phyloP scores from a whole-genome alignment of 257 asterid genomes.

The Primulina tabacum region DNA sequence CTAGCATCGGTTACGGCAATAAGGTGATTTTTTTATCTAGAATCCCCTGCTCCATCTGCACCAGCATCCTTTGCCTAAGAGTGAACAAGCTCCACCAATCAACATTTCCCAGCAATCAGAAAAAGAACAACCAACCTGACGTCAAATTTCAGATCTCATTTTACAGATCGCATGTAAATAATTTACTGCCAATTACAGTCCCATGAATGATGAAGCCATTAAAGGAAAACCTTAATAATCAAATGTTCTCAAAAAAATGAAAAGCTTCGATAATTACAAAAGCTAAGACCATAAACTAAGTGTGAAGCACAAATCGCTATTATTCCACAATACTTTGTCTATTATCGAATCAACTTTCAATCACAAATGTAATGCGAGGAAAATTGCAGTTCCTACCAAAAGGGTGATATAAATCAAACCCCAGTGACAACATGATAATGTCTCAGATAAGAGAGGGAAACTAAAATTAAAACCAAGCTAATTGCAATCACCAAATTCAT shows the following conservation, averaged over 20 bases:
- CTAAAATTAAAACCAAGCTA: not conserved
- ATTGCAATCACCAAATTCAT: slow-evolving; percentile 17
- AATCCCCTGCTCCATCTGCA: slow-evolving; percentile 2
- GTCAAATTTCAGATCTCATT: not conserved
- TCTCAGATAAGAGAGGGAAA: not conserved
- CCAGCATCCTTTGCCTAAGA: slow-evolving; percentile 6
- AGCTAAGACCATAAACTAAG: not conserved
- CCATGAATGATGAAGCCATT: not conserved
- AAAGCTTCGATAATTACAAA: not conserved
- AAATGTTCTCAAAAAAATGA: not conserved
- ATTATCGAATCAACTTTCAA: slow-evolving; percentile 12
- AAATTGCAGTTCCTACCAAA: not conserved
- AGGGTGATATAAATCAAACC: not conserved
- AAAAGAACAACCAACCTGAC: not conserved
- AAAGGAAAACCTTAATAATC: not conserved
- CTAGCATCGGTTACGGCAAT: not conserved
- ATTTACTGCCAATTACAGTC: not conserved
- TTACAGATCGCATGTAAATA: slow-evolving; percentile 4
- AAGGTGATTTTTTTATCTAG: not conserved
- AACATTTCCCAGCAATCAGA: not conserved
- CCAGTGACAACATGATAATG: not conserved
- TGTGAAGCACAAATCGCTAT: slow-evolving; percentile 2
- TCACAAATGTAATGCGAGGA: not conserved
- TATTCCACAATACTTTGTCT: not conserved
- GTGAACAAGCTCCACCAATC: not conserved